phyloP scores from a whole-genome alignment of 441 rosid genomes.

The Bocquillonia castaneifolia region DNA sequence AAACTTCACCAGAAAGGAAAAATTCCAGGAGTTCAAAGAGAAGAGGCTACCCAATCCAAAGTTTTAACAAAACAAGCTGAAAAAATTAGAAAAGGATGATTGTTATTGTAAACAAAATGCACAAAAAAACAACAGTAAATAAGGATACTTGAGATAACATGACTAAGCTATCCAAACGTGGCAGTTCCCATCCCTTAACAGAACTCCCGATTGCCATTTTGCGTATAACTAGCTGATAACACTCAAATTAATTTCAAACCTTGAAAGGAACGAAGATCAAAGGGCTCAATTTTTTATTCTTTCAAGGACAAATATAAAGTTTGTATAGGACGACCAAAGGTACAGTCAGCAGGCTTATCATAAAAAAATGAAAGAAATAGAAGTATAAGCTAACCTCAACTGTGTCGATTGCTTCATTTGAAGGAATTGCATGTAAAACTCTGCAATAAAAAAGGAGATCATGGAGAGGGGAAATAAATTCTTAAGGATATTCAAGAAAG shows the following conservation, averaged over 20 bases:
- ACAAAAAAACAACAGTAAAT: no score
- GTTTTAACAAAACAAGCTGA: no score
- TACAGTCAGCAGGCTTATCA: neutral
- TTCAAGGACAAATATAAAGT: neutral
- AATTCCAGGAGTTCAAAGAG: no score
- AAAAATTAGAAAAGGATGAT: no score
- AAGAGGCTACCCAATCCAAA: no score
- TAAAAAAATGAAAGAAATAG: neutral
- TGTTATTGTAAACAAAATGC: no score
- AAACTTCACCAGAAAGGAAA: no score
- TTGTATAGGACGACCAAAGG: neutral
- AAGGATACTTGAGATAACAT: no score
- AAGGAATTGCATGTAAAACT: slow-evolving; percentile 80
- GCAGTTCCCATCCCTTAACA: no score
- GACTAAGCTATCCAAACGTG: no score
- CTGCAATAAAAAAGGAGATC: slow-evolving; percentile 39
- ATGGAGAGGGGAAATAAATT: neutral
- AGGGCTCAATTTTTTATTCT: neutral
- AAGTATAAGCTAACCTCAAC: slow-evolving; percentile 56
- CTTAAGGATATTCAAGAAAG: neutral
- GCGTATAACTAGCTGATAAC: no score
- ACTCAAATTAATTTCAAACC: neutral
- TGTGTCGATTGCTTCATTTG: slow-evolving; percentile 80
- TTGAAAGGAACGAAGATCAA: neutral
- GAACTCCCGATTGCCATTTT: no score